Base-by-base conservation (phyloP, 257 asterid species). In the Nicotiana noctiflora region DNA sequence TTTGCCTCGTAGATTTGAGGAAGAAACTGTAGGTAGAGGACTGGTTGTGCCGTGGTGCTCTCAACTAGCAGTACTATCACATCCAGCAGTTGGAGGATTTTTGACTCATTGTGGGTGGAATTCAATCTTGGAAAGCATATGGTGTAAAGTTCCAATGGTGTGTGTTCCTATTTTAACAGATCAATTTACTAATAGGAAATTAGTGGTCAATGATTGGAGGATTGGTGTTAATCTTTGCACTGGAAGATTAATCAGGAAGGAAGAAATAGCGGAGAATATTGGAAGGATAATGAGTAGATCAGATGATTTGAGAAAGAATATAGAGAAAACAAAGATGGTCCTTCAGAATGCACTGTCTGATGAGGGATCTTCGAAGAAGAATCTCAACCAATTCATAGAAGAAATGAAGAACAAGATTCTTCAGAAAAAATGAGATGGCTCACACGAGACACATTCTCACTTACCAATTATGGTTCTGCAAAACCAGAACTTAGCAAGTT, bases 41-140 rank as follows among this genome's bases (percentile, higher is more conserved):
- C 18, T 83, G 14, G 75, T 79, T 7, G 83, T 83, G 80, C 53
- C 37, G 18, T 79, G 85, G 85, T 83, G 85, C 63, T 53, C 40
- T 15, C 85, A 83, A 65, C 53, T 49, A 46, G 65, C 32, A 62
- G 80, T 78, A 77, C 21, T 83, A 62, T 83, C 88, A 9, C 81
- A 85, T 81, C 31, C 57, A 21, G 86, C 84, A 5, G 65, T 83
- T 2, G 86, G 70, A 6, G 83, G 32, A 0, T 80, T 65, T 49
- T 55, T 80, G 52, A 80, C 68, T 52, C 82, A 80, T 37, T 65
- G 82, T 32, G 66, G 78, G 40, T 80, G 82, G 82, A 80, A 80
- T 34, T 80, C 82, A 70, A 56, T 80, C 40, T 49, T 79, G 12
- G 82, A 79, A 29, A 44, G 82, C 53, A 25, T 79, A 14, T 80